Base-by-base conservation (phyloP, 768 basidiomycete genomes). In the Auricularia sp. region DNA sequence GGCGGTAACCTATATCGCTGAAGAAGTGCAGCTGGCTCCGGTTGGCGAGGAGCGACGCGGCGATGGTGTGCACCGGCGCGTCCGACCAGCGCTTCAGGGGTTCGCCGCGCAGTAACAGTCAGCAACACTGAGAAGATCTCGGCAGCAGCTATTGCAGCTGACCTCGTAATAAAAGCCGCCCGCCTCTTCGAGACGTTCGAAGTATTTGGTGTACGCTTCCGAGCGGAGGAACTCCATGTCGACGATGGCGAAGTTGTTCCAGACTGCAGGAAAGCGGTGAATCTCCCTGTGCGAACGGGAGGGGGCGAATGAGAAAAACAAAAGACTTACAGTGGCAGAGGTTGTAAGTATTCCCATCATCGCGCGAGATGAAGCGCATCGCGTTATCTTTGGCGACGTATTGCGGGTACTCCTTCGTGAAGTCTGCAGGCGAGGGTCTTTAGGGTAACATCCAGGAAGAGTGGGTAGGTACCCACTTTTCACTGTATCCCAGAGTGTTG, bases 1-100 rank as follows among this genome's bases (percentile, higher is more conserved):
- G 84, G 66, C 79, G 74, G 71, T 80, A 81, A 18, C 88, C 89
- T 54, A 92, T 89, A 69, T 89, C 85, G 62, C 84, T 77, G 75
- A 90, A 90, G 77, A 86, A 90, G 70, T 90, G 87, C 47, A 90
- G 81, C 73, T 85, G 81, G 65, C 84, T 80, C 66, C 81, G 82
- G 56, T 72, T 74, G 21, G 77, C 74, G 71, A 83, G 81, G 18
- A 83, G 72, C 4, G 79, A 76, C 16, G 79, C 79, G 2, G 78
- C 83, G 67, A 84, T 81, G 39, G 79, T 80, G 70, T 80, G 80
- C 21, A 81, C 78, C 6, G 79, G 80, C 0, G 78, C 80, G 69
- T 82, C 83, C 54, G 79, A 78, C 75, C 75, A 77, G 24, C 75
- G 71, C 72, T 73, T 21, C 35, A 45, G 21, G 33, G 10, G 29